A percentile compares a stretch with the other conserved stretches of the same genome.
Conservation (phyloP, 1,284 basidiomycete species). For the Ustilago xerochloae region DNA sequence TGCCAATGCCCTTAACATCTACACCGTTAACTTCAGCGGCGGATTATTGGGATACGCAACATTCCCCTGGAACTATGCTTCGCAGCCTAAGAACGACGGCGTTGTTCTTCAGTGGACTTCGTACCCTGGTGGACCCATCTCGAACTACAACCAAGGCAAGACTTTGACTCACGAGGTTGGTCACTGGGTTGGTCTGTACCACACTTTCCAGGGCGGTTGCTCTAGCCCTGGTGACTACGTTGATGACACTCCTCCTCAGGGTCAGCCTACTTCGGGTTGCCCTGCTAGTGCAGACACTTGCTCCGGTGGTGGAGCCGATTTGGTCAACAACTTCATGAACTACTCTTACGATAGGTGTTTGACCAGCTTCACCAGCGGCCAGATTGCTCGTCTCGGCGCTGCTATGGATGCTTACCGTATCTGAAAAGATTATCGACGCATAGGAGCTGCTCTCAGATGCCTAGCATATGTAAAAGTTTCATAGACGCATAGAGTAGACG, state of each 20-base stretch:
- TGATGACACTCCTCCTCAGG: constrained; percentile 71
- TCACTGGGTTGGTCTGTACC: constrained; percentile 72
- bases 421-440: background rate
- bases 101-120: constrained; percentile 23
- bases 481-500: no score
- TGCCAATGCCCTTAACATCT: constrained; percentile 72
- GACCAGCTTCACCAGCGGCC: constrained; percentile 27
- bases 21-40: constrained; percentile 69
- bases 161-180: constrained; percentile 73
- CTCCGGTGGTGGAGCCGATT: constrained; percentile 41
- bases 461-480: no score
- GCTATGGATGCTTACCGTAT: constrained; percentile 31
- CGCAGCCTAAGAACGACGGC: constrained; percentile 68
- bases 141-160: constrained; percentile 72
- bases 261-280: constrained; percentile 39
- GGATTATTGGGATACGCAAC: constrained; percentile 70
- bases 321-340: constrained; percentile 43
- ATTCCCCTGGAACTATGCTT: constrained; percentile 68
- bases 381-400: constrained; percentile 21
- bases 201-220: constrained; percentile 75
- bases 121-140: constrained; percentile 71
- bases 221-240: constrained; percentile 72
- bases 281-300: constrained; percentile 42
- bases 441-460: no score
- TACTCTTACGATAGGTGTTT: constrained; percentile 29